Percentiles rank a stretch among this genome's conserved stretches.
Conservation (phyloP, 2,329 filamentous ascomycete genomes). For the Tolypocladium paradoxum region DNA sequence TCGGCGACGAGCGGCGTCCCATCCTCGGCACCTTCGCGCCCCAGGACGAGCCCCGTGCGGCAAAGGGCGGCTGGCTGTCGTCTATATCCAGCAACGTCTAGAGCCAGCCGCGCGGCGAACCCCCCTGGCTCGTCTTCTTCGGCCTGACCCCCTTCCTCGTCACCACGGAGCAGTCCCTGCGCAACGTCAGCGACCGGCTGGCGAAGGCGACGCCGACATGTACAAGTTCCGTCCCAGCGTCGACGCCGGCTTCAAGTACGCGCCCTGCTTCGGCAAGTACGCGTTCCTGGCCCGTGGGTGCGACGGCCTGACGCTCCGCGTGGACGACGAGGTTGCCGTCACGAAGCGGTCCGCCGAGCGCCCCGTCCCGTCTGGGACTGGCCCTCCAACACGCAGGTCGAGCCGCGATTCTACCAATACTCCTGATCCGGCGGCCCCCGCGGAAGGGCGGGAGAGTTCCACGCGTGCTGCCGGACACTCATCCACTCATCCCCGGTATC, state of each 20-base stretch:
- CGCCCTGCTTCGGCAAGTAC: conserved; percentile 64
- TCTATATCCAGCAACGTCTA: conserved; percentile 21
- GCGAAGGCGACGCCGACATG: conserved; percentile 44
- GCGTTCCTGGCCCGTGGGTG: conserved; percentile 39
- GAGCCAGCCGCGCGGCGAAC: conserved; percentile 12
- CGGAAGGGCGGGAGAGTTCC: background rate
- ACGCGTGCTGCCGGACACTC: background rate
- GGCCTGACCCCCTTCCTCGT: conserved; percentile 70
- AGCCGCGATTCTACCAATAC: conserved; percentile 14
- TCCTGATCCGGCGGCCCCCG: background rate
- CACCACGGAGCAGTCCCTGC: conserved; percentile 58
- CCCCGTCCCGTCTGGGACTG: conserved; percentile 45
- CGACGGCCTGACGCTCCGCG: conserved; percentile 25
- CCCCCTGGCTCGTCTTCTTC: conserved; percentile 54
- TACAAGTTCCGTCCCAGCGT: conserved; percentile 66
- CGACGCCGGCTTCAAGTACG: conserved; percentile 55
- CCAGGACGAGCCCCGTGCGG: conserved; percentile 10
- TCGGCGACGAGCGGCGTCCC: conserved; percentile 47
- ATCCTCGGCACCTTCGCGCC: conserved; percentile 49
- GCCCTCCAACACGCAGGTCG: conserved; percentile 20
- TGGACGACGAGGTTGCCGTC: conserved; percentile 47
- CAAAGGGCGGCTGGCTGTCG: conserved; percentile 23
- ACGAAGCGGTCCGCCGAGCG: conserved; percentile 37
- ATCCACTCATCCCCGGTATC: background rate
- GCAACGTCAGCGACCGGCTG: conserved; percentile 50